Evolutionary conservation across 2,329 filamentous ascomycete genomes (phyloP).

Genomic region (Fusarium albidum): DNA sequence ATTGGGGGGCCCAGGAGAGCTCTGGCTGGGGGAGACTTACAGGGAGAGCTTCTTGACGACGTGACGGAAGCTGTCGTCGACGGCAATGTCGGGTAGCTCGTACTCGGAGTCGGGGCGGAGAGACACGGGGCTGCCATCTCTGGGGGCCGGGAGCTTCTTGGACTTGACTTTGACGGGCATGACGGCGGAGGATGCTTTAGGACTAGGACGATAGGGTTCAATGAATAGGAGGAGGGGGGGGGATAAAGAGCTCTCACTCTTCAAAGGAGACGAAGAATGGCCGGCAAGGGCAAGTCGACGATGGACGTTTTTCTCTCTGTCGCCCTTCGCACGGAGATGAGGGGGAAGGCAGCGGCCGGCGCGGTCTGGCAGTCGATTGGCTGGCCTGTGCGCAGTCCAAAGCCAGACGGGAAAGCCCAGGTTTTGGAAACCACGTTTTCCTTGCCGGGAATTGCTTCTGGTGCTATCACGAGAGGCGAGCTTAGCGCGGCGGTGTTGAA

Average conservation of each 20-base stretch:
- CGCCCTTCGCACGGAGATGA: slow-evolving; percentile 21
- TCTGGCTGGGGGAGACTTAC: slow-evolving; percentile 54
- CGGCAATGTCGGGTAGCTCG: slow-evolving; percentile 63
- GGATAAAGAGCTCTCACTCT: too few relatives aligned
- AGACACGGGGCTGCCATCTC: slow-evolving; percentile 48
- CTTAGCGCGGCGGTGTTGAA: slow-evolving; percentile 30
- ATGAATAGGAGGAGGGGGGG: not conserved
- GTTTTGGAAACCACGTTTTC: not conserved
- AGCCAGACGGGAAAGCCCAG: slow-evolving; percentile 13
- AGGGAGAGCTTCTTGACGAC: slow-evolving; percentile 73
- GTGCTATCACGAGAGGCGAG: slow-evolving; percentile 30
- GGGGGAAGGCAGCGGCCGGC: slow-evolving; percentile 7
- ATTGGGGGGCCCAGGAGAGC: not conserved
- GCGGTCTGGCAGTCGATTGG: slow-evolving; percentile 13
- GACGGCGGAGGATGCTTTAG: slow-evolving; percentile 3
- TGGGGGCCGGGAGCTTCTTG: slow-evolving; percentile 43
- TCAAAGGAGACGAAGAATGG: not conserved
- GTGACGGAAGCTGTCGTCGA: slow-evolving; percentile 67
- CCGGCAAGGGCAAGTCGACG: not conserved
- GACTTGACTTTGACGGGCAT: slow-evolving; percentile 51
- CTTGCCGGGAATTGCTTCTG: not conserved
- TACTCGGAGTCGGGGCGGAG: slow-evolving; percentile 45
- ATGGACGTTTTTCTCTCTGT: slow-evolving; percentile 1
- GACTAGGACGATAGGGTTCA: not conserved
- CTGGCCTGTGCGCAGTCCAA: slow-evolving; percentile 28